Evolutionary conservation across 129 eudicot species (phyloP).

Genomic region (Tagetes erecta): DNA sequence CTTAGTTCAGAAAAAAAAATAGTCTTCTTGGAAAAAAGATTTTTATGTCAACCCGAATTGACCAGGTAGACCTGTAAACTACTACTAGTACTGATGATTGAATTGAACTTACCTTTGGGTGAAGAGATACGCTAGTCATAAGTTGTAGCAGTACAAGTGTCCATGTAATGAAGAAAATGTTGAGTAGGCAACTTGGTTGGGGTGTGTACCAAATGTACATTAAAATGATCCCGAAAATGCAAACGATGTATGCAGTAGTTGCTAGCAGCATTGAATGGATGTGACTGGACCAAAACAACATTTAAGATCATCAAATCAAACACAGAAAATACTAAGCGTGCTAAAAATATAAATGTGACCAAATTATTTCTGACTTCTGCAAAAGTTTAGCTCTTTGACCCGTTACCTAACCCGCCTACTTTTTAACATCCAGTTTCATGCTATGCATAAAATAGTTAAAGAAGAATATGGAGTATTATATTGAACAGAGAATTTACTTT

Average conservation of each 20-base stretch:
- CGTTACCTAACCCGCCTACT: not conserved
- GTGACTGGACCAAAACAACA: conserved; percentile 46
- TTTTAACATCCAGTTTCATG: not conserved
- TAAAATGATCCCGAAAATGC: conserved; percentile 65
- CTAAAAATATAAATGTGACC: not conserved
- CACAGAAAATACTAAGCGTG: not conserved
- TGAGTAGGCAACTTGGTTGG: conserved; percentile 63
- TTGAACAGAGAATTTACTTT: not conserved
- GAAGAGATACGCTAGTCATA: conserved; percentile 80
- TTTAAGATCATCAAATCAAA: not conserved
- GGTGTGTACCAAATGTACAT: conserved; percentile 89
- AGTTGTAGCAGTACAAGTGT: conserved; percentile 77
- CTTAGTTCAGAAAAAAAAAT: not conserved
- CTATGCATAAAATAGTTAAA: not conserved
- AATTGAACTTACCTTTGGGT: conserved; percentile 53
- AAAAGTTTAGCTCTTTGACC: not conserved
- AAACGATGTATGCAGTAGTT: conserved; percentile 57
- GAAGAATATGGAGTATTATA: not conserved
- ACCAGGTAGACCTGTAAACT: not conserved
- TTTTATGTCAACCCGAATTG: not conserved
- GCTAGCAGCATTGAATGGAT: conserved; percentile 65
- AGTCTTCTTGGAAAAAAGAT: not conserved
- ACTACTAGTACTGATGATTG: not conserved
- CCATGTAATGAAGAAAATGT: conserved; percentile 77
- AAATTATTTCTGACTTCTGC: not conserved